Evolutionary conservation across 2,329 filamentous ascomycete species (phyloP).

Genomic region (Beauveria scarabaeidicola): DNA sequence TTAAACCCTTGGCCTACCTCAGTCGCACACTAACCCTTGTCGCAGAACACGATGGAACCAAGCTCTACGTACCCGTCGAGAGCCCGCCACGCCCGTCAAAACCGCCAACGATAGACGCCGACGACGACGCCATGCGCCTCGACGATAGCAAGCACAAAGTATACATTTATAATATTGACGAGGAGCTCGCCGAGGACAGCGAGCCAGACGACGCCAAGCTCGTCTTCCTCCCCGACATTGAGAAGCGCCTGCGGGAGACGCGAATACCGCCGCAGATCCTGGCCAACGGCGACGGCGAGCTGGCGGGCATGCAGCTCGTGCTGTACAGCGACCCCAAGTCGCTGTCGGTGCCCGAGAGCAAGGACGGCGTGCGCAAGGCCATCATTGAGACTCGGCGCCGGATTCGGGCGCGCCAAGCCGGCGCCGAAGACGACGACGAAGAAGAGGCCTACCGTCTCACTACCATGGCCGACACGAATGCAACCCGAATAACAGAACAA

Average conservation of each 20-base stretch:
- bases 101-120: constrained; percentile 11
- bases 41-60: constrained; percentile 52
- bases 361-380: constrained; percentile 71
- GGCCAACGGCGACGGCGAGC: constrained; percentile 43
- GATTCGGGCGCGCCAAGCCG: constrained; percentile 47
- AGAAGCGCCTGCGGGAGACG: constrained; percentile 65
- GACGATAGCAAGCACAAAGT: constrained; percentile 82
- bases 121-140: constrained; percentile 65
- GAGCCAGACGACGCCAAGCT: constrained; percentile 46
- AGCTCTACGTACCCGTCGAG: constrained; percentile 59
- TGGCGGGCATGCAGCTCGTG: constrained; percentile 64
- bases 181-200: constrained; percentile 59
- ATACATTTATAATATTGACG: constrained; percentile 85
- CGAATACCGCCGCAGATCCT: constrained; percentile 62
- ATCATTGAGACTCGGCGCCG: constrained; percentile 72
- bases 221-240: constrained; percentile 77
- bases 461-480: background rate
- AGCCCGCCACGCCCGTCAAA: constrained; percentile 22
- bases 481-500: constrained; percentile 4
- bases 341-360: constrained; percentile 63
- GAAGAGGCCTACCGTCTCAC: constrained; percentile 16
- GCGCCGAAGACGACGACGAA: constrained; percentile 26
- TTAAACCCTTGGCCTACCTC: no score
- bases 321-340: constrained; percentile 76
- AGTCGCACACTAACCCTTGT: background rate